Evolutionary conservation across 2,329 filamentous ascomycete genomes (phyloP).

Genomic region (Calonectria naviculata): DNA sequence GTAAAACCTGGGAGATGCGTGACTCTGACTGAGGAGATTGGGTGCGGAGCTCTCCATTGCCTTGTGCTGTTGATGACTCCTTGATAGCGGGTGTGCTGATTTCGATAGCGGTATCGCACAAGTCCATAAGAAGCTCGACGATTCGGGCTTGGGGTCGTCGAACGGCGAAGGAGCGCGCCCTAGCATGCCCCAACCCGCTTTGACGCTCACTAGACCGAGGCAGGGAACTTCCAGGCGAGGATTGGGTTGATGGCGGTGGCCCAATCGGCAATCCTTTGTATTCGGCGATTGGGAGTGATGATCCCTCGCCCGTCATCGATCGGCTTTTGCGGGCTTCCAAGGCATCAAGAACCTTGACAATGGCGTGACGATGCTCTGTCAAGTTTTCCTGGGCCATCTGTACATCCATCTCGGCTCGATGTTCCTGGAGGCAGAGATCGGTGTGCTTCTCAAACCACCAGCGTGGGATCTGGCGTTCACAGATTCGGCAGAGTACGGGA

Average conservation of each 20-base stretch:
- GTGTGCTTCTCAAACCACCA: constrained; percentile 99
- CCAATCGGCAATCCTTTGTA: constrained; percentile 92
- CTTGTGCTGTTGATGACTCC: constrained; percentile 73
- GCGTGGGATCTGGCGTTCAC: constrained; percentile 94
- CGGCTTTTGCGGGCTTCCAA: constrained; percentile 83
- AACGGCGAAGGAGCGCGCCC: constrained; percentile 90
- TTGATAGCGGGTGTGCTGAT: constrained; percentile 96
- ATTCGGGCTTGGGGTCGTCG: constrained; percentile 91
- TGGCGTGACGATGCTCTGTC: constrained; percentile 91
- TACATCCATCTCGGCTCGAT: constrained; percentile 96
- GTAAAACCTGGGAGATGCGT: constrained; percentile 90
- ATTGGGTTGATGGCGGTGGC: constrained; percentile 76
- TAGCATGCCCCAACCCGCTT: constrained; percentile 80
- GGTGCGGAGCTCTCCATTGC: constrained; percentile 83
- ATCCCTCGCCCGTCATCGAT: constrained; percentile 65
- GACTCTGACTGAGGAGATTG: constrained; percentile 97
- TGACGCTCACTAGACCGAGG: constrained; percentile 79
- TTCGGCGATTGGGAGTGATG: constrained; percentile 71
- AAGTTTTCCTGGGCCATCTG: constrained; percentile 94
- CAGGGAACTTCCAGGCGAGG: constrained; percentile 78
- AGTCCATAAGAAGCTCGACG: constrained; percentile 91
- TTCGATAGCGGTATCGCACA: constrained; percentile 95
- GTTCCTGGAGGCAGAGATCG: constrained; percentile 94
- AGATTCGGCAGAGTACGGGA: constrained; percentile 94
- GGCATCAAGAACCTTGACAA: constrained; percentile 94